Evolutionary conservation across 1,284 basidiomycete genomes (phyloP), one percentile per base, ranked within the genome.

Genomic region (Rhizopogon parksii): DNA sequence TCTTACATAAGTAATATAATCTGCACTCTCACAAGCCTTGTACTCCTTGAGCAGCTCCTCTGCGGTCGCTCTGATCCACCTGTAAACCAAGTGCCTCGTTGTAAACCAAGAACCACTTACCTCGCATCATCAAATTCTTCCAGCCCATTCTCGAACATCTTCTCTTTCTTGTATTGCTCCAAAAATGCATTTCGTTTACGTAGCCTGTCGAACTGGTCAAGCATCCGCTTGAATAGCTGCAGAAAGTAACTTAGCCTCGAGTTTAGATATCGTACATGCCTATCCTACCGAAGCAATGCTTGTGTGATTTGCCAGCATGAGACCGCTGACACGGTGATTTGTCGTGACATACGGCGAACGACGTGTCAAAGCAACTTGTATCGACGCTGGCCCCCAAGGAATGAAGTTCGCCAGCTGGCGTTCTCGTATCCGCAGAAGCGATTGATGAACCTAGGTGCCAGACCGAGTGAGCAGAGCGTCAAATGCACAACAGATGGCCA

Each of bases 281-380:
- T 12, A 21, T 53, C 89, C 52, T 59, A 95, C 92, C 35, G 91
- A 92, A 32, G 91, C 92, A 56, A 99, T 94, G 59, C 93, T 95
- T 5, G 96, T 99, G 67, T 99, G 95, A 63, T 99, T 99, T 11
- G 95, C 96, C 49, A 99, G 80, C 96, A 99, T 99, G 53, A 99
- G 78, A 0, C 96, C 96, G 66, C 91, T 97, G 52, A 97, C 95
- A 21, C 92, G 85, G 68, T 95, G 93, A 61, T 86, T 91, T 43
- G 89, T 85, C 14, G 84, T 79, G 51, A 96, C 77, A 66, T 94
- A 96, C 7, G 92, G 95, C 47, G 89, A 95, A 64, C 82, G 85
- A 57, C 92, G 87, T 1, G 95, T 96, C 55, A 98, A 73, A 4
- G 96, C 95, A 1, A 99, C 95, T 71, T 99, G 96, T 60, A 98